These are phyloP conservation scores for Dioscorea alata DNA, from an alignment of 106 monocot species.

Conservation along the genomic window DNA sequence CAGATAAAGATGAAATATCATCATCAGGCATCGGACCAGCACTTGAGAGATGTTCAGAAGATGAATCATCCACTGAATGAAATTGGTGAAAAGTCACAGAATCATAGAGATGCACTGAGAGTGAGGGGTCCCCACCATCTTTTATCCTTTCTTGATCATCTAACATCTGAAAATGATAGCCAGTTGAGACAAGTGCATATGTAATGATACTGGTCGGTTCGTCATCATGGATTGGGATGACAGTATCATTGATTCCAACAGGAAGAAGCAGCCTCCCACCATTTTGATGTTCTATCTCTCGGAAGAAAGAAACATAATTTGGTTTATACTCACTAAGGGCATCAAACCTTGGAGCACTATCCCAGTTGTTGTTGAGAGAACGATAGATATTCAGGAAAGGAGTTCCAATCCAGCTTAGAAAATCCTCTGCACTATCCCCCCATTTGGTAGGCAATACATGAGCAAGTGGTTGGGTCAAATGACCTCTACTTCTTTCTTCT, in stretches of 20 bases:
- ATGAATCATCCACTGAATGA: constrained; percentile 40
- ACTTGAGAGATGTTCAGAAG: constrained; percentile 27
- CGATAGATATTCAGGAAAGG: constrained; percentile 43
- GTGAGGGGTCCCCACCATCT: constrained; percentile 30
- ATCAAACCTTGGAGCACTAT: constrained; percentile 16
- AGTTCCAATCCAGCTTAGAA: constrained; percentile 33
- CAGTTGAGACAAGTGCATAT: constrained; percentile 62
- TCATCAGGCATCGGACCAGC: constrained; percentile 26
- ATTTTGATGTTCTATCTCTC: constrained; percentile 35
- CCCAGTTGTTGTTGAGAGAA: constrained; percentile 40
- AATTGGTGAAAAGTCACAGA: constrained; percentile 26
- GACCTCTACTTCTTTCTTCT: constrained; percentile 13
- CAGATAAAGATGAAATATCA: constrained; percentile 21
- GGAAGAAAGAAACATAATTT: constrained; percentile 33
- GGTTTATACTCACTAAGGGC: constrained; percentile 52
- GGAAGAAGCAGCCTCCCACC: constrained; percentile 64
- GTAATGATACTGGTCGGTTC: constrained; percentile 81
- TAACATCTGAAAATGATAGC: constrained; percentile 53
- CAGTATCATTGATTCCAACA: constrained; percentile 48
- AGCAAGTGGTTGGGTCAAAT: constrained; percentile 1
- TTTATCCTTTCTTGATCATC: constrained; percentile 38
- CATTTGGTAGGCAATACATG: constrained; percentile 1
- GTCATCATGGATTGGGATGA: constrained; percentile 78
- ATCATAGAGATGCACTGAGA: constrained; percentile 25
- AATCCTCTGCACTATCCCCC: constrained; percentile 15